Conservation (phyloP, 768 basidiomycete genomes). For the Mycena venus region DNA sequence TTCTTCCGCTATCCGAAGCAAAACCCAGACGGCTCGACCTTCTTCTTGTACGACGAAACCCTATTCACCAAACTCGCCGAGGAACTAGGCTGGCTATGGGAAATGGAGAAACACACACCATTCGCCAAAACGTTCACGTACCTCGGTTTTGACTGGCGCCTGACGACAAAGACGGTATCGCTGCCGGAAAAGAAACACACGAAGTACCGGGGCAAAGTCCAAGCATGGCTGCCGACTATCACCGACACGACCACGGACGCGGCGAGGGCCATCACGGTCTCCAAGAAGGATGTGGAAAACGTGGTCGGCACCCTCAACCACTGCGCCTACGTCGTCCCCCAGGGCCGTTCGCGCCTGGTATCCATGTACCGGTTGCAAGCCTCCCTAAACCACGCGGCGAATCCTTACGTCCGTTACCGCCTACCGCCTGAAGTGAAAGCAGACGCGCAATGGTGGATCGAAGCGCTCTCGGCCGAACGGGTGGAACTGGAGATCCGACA, state of each 20-base stretch:
- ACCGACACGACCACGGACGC: no score
- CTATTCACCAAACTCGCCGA: constrained; percentile 27
- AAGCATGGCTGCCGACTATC: no score
- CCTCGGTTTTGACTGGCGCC: not conserved
- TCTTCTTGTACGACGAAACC: constrained; percentile 24
- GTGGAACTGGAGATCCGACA: constrained; percentile 18
- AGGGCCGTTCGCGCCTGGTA: not conserved
- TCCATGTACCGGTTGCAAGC: not conserved
- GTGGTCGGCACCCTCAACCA: not conserved
- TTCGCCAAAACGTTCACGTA: constrained; percentile 31
- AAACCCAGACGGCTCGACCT: not conserved
- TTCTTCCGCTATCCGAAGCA: constrained; percentile 31
- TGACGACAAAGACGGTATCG: not conserved
- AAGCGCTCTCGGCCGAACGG: fast-evolving
- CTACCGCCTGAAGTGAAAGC: not conserved
- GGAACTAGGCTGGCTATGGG: constrained; percentile 38
- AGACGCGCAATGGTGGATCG: not conserved
- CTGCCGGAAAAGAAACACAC: not conserved
- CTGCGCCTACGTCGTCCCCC: not conserved
- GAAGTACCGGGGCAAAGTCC: not conserved
- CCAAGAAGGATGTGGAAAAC: not conserved
- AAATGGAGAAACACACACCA: constrained; percentile 1
- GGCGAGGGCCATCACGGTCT: not conserved
- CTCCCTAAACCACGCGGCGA: not conserved
- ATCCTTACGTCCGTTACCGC: not conserved